These are phyloP conservation scores for Miamiensis avidus DNA, from an alignment of 169 alveolate species.

Conservation along the genomic window DNA sequence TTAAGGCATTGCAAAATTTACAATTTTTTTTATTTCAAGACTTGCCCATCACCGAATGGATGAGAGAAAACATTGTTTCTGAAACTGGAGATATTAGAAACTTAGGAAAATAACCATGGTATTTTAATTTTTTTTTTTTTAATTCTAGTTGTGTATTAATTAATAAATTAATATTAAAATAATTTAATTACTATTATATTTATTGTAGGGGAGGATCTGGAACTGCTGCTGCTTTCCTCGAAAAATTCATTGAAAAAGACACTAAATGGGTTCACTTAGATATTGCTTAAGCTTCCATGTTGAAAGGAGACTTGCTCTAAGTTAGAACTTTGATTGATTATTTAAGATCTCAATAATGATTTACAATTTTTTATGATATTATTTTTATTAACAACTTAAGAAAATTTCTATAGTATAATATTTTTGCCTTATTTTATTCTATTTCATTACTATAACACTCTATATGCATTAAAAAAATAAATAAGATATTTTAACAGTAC, in stretches of 20 bases:
- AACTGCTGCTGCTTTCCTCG: slow-evolving; percentile 93
- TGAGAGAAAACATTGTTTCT: slow-evolving; percentile 30
- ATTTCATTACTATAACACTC: no score
- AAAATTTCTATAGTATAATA: no score
- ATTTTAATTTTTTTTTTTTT: no score
- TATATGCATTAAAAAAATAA: no score
- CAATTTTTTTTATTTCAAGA: background rate
- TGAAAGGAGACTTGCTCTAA: background rate
- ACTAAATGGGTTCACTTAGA: slow-evolving; percentile 79
- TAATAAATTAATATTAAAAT: no score
- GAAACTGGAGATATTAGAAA: slow-evolving; percentile 40
- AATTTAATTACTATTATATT: no score
- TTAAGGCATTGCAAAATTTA: background rate
- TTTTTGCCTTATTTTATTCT: no score
- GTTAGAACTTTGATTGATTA: background rate
- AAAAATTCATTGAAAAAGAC: slow-evolving; percentile 87
- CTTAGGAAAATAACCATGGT: slow-evolving; percentile 10
- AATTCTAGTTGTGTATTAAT: no score
- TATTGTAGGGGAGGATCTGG: slow-evolving; percentile 75
- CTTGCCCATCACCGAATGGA: slow-evolving; percentile 40
- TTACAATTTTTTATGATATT: no score
- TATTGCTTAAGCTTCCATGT: slow-evolving; percentile 12
- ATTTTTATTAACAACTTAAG: no score
- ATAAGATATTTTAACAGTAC: no score
- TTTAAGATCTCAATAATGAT: background rate